phyloP scores from a whole-genome alignment of 768 basidiomycete species.

The Xanthoconium stramineum region DNA sequence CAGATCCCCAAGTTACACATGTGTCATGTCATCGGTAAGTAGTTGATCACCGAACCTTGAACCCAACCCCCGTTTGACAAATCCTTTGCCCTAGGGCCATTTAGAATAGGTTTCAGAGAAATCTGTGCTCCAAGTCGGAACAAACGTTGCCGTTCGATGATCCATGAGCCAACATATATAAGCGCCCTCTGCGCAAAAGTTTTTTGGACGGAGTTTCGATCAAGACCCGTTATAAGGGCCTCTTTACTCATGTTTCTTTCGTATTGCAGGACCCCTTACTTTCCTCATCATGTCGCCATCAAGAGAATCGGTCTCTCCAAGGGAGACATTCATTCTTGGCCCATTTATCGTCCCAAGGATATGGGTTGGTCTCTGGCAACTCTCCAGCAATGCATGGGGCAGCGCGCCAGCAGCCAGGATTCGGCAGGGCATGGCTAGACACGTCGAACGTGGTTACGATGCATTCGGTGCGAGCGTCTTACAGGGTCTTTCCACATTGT shows the following conservation, averaged over 20 bases:
- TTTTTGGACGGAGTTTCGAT: slow-evolving; percentile 34
- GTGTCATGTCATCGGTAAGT: slow-evolving; percentile 15
- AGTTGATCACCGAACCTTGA: slow-evolving; percentile 9
- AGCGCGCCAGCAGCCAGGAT: slow-evolving; percentile 64
- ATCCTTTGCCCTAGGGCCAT: slow-evolving; percentile 4
- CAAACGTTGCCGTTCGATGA: not conserved
- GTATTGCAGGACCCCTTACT: slow-evolving; percentile 3
- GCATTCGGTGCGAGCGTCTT: slow-evolving; percentile 39
- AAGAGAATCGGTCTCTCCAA: slow-evolving; percentile 4
- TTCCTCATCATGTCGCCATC: slow-evolving; percentile 21
- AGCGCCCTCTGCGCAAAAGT: slow-evolving; percentile 1
- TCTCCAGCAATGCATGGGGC: slow-evolving; percentile 85
- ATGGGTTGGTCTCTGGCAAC: slow-evolving; percentile 82
- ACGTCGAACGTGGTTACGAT: slow-evolving; percentile 52
- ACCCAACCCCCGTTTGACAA: not conserved
- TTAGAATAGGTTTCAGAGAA: slow-evolving; percentile 9
- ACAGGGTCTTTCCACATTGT: slow-evolving; percentile 7
- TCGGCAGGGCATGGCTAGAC: slow-evolving; percentile 61
- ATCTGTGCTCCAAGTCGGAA: slow-evolving; percentile 11
- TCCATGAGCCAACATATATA: not conserved
- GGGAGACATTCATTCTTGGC: slow-evolving; percentile 55
- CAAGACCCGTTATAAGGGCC: slow-evolving; percentile 21
- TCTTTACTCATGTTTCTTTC: slow-evolving; percentile 4
- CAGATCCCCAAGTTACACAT: slow-evolving; percentile 5
- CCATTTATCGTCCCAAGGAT: slow-evolving; percentile 58